phyloP scores from a whole-genome alignment of 495 filamentous ascomycete genomes.

The Trichoderma erinaceum region DNA sequence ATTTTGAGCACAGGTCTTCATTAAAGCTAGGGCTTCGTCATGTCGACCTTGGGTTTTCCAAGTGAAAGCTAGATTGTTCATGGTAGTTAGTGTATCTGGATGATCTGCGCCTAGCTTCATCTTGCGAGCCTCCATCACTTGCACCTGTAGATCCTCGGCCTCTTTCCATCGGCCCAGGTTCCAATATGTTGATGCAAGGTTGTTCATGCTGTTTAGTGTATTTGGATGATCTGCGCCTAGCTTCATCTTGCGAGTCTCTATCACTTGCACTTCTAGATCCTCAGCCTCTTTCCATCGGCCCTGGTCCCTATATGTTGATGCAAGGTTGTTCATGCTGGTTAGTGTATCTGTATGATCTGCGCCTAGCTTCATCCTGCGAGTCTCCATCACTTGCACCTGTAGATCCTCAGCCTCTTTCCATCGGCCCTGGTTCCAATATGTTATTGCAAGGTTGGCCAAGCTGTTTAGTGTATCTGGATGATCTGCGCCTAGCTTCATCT shows the following conservation, averaged over 20 bases:
- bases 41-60: background rate
- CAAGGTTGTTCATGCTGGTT: constrained; percentile 36
- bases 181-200: constrained; percentile 23
- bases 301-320: constrained; percentile 27
- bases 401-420: constrained; percentile 33
- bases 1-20: constrained; percentile 18
- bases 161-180: constrained; percentile 29
- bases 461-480: constrained; percentile 34
- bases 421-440: constrained; percentile 28
- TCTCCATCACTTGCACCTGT: constrained; percentile 31
- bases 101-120: background rate
- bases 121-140: constrained; percentile 21
- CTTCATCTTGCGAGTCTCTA: constrained; percentile 13
- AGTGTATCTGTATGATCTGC: no score
- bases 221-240: no score
- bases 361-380: constrained; percentile 29
- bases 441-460: constrained; percentile 36
- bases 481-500: constrained; percentile 27
- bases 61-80: background rate
- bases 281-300: constrained; percentile 30
- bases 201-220: constrained; percentile 20
- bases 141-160: constrained; percentile 27
- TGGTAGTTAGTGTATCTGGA: constrained; percentile 8
- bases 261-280: constrained; percentile 20
- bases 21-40: constrained; percentile 14